These are phyloP conservation scores for Mesembryanthemum crystallinum DNA, from an alignment of 148 eudicot species.

Conservation along the genomic window DNA sequence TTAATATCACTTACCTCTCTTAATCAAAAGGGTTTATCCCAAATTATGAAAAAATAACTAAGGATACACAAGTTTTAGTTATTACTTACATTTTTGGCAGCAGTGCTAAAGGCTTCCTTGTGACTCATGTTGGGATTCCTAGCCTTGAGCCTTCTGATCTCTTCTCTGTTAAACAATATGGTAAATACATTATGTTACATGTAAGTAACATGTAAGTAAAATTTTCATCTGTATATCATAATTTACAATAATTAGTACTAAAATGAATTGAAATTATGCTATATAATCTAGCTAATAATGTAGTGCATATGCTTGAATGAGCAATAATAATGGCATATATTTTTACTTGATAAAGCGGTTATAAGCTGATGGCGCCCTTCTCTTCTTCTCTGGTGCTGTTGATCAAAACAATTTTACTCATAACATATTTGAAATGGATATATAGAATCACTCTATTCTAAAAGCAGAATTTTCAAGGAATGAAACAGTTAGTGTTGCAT, in stretches of 20 bases:
- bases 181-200: too few relatives aligned
- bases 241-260: background rate
- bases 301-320: background rate
- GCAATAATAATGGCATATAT: background rate
- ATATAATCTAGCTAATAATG: too few relatives aligned
- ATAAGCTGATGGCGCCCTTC: slow-evolving; percentile 84
- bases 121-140: slow-evolving; percentile 71
- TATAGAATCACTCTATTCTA: background rate
- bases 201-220: background rate
- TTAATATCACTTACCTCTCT: too few relatives aligned
- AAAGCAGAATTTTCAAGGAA: too few relatives aligned
- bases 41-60: background rate
- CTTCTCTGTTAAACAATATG: slow-evolving; percentile 47
- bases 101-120: slow-evolving; percentile 96
- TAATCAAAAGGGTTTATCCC: background rate
- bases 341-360: slow-evolving; percentile 82
- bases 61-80: too few relatives aligned
- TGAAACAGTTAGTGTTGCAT: too few relatives aligned
- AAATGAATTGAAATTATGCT: background rate
- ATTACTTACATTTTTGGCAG: slow-evolving; percentile 85
- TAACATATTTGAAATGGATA: background rate
- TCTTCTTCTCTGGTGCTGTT: slow-evolving; percentile 88
- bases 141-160: slow-evolving; percentile 75
- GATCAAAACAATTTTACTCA: background rate
- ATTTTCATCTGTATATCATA: too few relatives aligned